Evolutionary conservation across 2,329 filamentous ascomycete genomes (phyloP).

Genomic region (Penicillium sp.): DNA sequence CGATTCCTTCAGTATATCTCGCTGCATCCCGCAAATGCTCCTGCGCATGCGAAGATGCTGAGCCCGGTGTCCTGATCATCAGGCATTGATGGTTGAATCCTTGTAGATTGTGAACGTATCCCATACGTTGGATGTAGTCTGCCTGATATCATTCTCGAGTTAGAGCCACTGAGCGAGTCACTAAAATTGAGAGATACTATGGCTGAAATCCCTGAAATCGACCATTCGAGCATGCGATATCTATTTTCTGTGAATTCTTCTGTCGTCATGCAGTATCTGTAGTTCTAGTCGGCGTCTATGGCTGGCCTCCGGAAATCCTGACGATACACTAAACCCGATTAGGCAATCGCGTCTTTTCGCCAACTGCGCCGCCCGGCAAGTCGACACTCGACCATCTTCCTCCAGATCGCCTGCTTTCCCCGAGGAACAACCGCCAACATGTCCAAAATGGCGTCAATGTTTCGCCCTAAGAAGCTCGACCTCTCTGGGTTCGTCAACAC

Average conservation of each 20-base stretch:
- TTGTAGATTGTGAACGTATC: not conserved
- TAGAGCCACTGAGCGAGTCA: too few relatives aligned
- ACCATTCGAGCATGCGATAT: too few relatives aligned
- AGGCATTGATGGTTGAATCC: not conserved
- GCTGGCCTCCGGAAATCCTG: slow-evolving; percentile 18
- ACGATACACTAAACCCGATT: slow-evolving; percentile 31
- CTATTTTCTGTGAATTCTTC: too few relatives aligned
- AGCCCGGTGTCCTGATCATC: not conserved
- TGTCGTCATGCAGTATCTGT: too few relatives aligned
- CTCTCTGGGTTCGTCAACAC: slow-evolving; percentile 86
- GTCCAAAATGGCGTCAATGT: slow-evolving; percentile 65
- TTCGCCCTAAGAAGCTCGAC: slow-evolving; percentile 87
- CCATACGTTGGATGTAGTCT: too few relatives aligned
- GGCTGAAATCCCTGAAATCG: too few relatives aligned
- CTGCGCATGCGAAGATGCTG: not conserved
- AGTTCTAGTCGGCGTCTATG: not conserved
- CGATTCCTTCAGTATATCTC: not conserved
- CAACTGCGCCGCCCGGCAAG: slow-evolving; percentile 28
- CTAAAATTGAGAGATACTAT: too few relatives aligned
- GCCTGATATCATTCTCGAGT: too few relatives aligned
- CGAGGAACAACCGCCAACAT: slow-evolving; percentile 19
- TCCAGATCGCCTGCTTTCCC: slow-evolving; percentile 11
- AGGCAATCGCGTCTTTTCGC: slow-evolving; percentile 27
- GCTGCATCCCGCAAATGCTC: not conserved
- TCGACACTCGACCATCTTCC: slow-evolving; percentile 14